phyloP scores from a whole-genome alignment of 2,329 filamentous ascomycete genomes.

The Aspergillus novoparasiticus region DNA sequence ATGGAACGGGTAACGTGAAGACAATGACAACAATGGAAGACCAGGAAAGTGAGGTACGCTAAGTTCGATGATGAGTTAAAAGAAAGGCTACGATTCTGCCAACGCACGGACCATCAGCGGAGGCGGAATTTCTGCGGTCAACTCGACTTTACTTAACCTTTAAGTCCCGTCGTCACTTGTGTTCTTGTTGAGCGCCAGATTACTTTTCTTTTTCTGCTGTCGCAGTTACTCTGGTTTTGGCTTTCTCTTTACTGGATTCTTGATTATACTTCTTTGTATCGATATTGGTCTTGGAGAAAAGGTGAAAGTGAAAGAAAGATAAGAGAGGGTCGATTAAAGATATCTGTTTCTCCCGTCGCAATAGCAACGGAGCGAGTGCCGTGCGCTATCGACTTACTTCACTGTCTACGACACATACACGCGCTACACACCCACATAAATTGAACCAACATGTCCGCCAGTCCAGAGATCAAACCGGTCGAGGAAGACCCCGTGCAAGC shows the following conservation, averaged over 20 bases:
- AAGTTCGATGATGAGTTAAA: conserved; percentile 6
- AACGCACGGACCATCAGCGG: conserved; percentile 20
- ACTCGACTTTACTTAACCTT: background rate
- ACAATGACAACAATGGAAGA: conserved; percentile 5
- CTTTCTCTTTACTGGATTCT: conserved; percentile 3
- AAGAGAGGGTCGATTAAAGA: background rate
- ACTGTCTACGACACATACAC: background rate
- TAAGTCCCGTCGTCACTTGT: background rate
- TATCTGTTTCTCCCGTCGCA: background rate
- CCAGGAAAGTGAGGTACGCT: conserved; percentile 26
- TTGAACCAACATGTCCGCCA: conserved; percentile 40
- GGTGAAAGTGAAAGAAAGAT: background rate
- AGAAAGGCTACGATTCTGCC: conserved; percentile 23
- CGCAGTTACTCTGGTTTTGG: no score
- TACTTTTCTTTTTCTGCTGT: background rate
- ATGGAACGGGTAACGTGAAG: conserved; percentile 1
- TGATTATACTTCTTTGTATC: conserved; percentile 4
- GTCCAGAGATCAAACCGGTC: conserved; percentile 35
- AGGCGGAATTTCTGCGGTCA: conserved; percentile 22
- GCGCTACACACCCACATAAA: background rate
- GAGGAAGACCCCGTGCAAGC: conserved; percentile 28
- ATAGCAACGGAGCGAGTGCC: conserved; percentile 1
- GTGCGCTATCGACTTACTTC: background rate
- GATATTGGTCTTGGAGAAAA: background rate
- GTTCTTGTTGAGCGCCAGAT: background rate